phyloP scores from a whole-genome alignment of 192 early-diverging fungal species.

The Coemansia interrupta region DNA sequence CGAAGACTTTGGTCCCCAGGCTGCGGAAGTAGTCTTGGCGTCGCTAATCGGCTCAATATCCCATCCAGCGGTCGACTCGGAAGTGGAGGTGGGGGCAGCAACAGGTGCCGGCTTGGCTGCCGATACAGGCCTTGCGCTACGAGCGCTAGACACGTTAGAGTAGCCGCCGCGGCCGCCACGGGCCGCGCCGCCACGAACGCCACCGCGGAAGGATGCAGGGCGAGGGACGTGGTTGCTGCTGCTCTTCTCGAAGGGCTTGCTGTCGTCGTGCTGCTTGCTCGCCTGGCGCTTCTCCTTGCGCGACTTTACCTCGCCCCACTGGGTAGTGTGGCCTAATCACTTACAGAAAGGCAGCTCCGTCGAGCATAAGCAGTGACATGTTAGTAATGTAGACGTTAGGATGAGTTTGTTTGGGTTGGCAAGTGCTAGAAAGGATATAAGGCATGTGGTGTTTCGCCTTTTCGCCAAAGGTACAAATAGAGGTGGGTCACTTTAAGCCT shows the following conservation, averaged over 20 bases:
- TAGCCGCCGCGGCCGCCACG: constrained; percentile 64
- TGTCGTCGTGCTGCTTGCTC: constrained; percentile 52
- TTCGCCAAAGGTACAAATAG: too few species aligned
- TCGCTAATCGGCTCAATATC: constrained; percentile 19
- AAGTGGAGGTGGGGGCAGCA: constrained; percentile 4
- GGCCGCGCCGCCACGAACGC: constrained; percentile 65
- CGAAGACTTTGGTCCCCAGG: constrained; percentile 16
- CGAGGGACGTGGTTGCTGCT: constrained; percentile 53
- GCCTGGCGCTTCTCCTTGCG: constrained; percentile 56
- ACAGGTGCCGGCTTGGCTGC: constrained; percentile 26
- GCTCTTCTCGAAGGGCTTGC: constrained; percentile 42
- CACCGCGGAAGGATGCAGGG: constrained; percentile 54
- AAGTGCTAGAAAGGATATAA: too few species aligned
- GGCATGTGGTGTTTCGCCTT: too few species aligned
- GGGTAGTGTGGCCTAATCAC: constrained; percentile 65
- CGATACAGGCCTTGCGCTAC: constrained; percentile 23
- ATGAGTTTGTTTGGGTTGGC: too few species aligned
- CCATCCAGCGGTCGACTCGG: constrained; percentile 31
- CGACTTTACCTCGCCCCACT: constrained; percentile 88
- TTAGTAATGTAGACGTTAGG: too few species aligned
- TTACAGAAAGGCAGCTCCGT: constrained; percentile 4
- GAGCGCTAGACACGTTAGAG: constrained; percentile 40
- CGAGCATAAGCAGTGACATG: too few species aligned
- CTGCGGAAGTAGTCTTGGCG: constrained; percentile 9
- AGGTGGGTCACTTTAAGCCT: background rate